Percentiles rank a stretch among this genome's conserved stretches.
Conservation (phyloP, 352 stramenopile species). For the Thalassiosira ordinaria region DNA sequence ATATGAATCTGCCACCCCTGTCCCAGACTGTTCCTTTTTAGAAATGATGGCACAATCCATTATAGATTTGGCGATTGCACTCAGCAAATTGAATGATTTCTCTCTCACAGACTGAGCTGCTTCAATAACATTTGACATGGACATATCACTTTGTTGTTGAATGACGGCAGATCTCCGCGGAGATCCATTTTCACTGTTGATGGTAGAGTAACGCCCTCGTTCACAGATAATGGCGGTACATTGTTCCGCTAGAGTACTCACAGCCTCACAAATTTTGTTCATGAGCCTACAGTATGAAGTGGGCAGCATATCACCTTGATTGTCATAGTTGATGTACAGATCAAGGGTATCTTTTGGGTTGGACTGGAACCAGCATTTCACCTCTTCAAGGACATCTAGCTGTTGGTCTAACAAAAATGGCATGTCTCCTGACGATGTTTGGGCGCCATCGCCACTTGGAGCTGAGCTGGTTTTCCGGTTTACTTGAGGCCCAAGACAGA, state of each 20-base stretch:
- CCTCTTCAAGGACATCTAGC: slow-evolving; percentile 81
- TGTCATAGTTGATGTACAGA: slow-evolving; percentile 86
- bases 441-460: slow-evolving; percentile 15
- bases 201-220: slow-evolving; percentile 53
- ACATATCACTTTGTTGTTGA: slow-evolving; percentile 26
- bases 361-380: slow-evolving; percentile 86
- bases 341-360: slow-evolving; percentile 82
- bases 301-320: slow-evolving; percentile 59
- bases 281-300: slow-evolving; percentile 67
- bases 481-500: slow-evolving; percentile 83
- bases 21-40: slow-evolving; percentile 15
- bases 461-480: slow-evolving; percentile 25
- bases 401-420: slow-evolving; percentile 77
- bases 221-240: slow-evolving; percentile 74
- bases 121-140: slow-evolving; percentile 48
- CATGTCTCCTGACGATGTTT: slow-evolving; percentile 40
- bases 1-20: slow-evolving; percentile 5
- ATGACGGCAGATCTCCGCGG: slow-evolving; percentile 27
- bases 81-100: slow-evolving; percentile 72
- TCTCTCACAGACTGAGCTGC: slow-evolving; percentile 68
- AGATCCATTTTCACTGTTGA: slow-evolving; percentile 42
- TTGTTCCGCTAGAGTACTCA: slow-evolving; percentile 82
- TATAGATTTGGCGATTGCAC: slow-evolving; percentile 68
- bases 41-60: slow-evolving; percentile 61
- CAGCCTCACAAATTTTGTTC: slow-evolving; percentile 67